These are phyloP conservation scores for Persicaria tinctoria DNA, from an alignment of 148 eudicot genomes.

Conservation along the genomic window DNA sequence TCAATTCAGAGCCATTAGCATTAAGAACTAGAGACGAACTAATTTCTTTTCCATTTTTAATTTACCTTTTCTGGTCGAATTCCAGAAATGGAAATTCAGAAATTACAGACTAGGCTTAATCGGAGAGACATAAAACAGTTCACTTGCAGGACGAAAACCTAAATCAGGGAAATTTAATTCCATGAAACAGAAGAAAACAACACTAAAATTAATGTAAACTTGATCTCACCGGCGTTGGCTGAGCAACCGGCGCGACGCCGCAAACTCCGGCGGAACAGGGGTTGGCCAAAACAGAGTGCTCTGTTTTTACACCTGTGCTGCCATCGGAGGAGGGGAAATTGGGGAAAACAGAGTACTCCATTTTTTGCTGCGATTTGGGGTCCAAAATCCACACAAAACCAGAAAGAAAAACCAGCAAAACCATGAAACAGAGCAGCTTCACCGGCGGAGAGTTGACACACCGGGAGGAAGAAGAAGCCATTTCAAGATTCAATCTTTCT, in stretches of 20 bases:
- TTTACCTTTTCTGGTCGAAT: too few relatives aligned
- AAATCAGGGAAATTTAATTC: neutral
- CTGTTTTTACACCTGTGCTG: neutral
- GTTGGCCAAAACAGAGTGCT: neutral
- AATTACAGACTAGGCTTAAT: constrained; percentile 2
- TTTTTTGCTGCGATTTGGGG: neutral
- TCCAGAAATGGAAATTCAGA: neutral
- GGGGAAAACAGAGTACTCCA: neutral
- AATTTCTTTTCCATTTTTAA: too few relatives aligned
- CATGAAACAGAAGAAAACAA: constrained; percentile 1
- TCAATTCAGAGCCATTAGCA: neutral
- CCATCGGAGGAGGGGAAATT: neutral
- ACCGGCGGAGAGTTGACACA: constrained; percentile 5
- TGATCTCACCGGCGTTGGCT: neutral
- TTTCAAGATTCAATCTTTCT: neutral
- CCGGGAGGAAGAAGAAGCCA: neutral
- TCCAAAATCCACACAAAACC: constrained; percentile 12
- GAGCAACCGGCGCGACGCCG: constrained; percentile 4
- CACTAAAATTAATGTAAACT: neutral
- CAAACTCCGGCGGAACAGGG: neutral
- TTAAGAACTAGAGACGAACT: too few relatives aligned
- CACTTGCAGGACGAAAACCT: neutral
- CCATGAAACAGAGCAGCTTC: constrained; percentile 11
- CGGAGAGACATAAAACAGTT: neutral
- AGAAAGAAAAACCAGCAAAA: constrained; percentile 10